Percentiles rank a stretch among this genome's conserved stretches.
Conservation (phyloP, 164 flowering plant species). For the Saururus chinensis region DNA sequence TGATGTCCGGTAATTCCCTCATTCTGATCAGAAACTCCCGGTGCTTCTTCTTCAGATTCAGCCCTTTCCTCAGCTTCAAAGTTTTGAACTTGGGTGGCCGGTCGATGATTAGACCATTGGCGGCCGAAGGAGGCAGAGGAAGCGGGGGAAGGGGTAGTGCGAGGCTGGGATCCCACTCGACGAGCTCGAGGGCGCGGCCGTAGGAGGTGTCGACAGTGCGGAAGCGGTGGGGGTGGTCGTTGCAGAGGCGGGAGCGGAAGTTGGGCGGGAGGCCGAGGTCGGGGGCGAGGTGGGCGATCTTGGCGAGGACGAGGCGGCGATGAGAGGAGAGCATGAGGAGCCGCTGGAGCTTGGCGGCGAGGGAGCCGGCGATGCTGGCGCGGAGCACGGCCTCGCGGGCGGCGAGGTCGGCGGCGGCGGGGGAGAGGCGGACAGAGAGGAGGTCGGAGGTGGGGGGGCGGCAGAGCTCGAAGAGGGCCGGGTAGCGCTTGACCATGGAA, state of each 20-base stretch:
- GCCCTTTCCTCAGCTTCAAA: slow-evolving; percentile 59
- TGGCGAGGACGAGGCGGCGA: slow-evolving; percentile 60
- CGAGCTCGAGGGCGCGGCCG: slow-evolving; percentile 92
- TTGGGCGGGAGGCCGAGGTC: slow-evolving; percentile 88
- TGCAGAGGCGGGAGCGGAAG: slow-evolving; percentile 80
- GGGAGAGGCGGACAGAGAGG: slow-evolving; percentile 71
- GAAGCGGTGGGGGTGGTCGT: slow-evolving; percentile 60
- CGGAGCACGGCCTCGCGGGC: slow-evolving; percentile 37
- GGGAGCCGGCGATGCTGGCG: slow-evolving; percentile 20
- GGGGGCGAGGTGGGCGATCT: slow-evolving; percentile 79
- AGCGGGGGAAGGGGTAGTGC: slow-evolving; percentile 38
- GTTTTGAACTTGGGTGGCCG: slow-evolving; percentile 80
- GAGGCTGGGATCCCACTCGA: slow-evolving; percentile 52
- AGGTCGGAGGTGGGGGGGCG: slow-evolving; percentile 52
- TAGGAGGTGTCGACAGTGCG: slow-evolving; percentile 73
- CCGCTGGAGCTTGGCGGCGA: slow-evolving; percentile 72
- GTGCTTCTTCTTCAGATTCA: slow-evolving; percentile 66
- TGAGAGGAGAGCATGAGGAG: slow-evolving; percentile 89
- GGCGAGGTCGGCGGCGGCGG: slow-evolving; percentile 48
- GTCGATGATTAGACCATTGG: slow-evolving; percentile 51
- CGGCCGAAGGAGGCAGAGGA: slow-evolving; percentile 2
- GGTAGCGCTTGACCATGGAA: slow-evolving; percentile 74
- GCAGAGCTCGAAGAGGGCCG: slow-evolving; percentile 72
- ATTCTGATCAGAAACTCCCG: slow-evolving; percentile 55
- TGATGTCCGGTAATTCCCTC: slow-evolving; percentile 47